Percentiles rank a stretch among this genome's conserved stretches.
Conservation (phyloP, 768 basidiomycete genomes). For the Lactarius sanguifluus region DNA sequence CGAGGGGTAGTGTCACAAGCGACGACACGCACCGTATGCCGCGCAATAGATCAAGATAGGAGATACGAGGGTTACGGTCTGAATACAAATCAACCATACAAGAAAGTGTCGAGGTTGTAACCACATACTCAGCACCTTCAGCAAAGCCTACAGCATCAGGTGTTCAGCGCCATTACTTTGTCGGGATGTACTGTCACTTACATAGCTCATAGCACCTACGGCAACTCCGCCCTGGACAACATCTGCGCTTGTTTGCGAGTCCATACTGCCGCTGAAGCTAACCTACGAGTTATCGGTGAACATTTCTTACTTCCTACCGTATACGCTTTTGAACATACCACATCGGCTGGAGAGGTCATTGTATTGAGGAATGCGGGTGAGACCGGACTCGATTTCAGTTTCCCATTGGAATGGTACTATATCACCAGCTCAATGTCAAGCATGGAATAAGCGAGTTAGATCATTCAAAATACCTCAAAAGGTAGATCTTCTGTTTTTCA, state of each 20-base stretch:
- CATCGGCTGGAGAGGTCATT: conserved; percentile 81
- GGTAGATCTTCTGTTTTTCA: conserved; percentile 53
- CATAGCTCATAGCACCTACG: conserved; percentile 80
- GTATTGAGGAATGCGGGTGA: conserved; percentile 24
- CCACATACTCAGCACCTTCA: conserved; percentile 50
- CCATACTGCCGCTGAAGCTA: conserved; percentile 84
- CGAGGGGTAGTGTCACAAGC: not conserved
- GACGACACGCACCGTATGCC: conserved; percentile 20
- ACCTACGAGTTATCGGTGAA: conserved; percentile 46
- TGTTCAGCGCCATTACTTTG: not conserved
- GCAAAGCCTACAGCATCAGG: conserved; percentile 50
- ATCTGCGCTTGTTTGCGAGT: conserved; percentile 81
- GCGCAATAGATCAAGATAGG: conserved; percentile 23
- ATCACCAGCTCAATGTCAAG: not conserved
- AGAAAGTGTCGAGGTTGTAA: not conserved
- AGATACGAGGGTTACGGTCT: conserved; percentile 42
- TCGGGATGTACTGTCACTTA: conserved; percentile 37
- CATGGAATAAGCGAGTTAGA: too few relatives aligned
- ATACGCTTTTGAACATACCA: conserved; percentile 48
- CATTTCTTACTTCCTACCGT: not conserved
- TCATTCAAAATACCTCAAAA: conserved; percentile 49
- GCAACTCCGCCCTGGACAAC: conserved; percentile 62
- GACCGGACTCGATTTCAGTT: conserved; percentile 36
- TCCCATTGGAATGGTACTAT: conserved; percentile 37
- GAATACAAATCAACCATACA: not conserved